Base-by-base conservation (phyloP, 306 rosid genomes). In the Lathyrus oleraceus region DNA sequence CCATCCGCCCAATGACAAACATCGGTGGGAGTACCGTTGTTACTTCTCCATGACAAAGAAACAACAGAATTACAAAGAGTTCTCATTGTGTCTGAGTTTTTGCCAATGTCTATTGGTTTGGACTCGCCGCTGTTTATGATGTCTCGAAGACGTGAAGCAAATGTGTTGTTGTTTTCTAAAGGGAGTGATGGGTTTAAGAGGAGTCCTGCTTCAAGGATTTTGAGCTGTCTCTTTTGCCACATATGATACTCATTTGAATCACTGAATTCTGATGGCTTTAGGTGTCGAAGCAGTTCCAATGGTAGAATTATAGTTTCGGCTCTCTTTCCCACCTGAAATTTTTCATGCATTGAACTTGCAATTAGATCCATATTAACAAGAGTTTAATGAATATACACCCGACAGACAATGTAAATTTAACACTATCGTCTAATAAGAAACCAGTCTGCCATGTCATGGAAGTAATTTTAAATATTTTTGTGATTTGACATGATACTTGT, bases 1-100 rank as follows among this genome's bases (percentile, higher is more conserved):
- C 98, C 97, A 65, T 94, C 97, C 6, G 91, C 97, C 97, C 98
- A 94, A 67, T 90, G 97, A 17, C 97, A 94, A 12, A 93, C 89
- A 54, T 89, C 96, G 21, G 96, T 78, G 1, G 95, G 96, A 28
- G 83, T 81, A 5, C 92, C 88, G 5, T 76, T 82, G 28, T 79
- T 11, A 51, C 84, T 88, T 14, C 90, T 83, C 92, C 97, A 90
- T 0, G 98, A 78, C 9, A 90, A 70, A 15, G 96, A 87, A 61
- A 89, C 92, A 1, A 88, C 91, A 1, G 98, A 80, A 39, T 88
- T 90, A 75, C 86, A 85, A 16, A 94, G 97, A 20, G 86, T 85
- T 57, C 94, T 79, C 96, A 94, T 82, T 14, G 97, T 83, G 70
- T 94, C 98, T 4, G 98, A 85, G 76, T 85, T 93, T 51, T 88